Conservation (phyloP, 768 basidiomycete species). For the Boletus coccyginus region DNA sequence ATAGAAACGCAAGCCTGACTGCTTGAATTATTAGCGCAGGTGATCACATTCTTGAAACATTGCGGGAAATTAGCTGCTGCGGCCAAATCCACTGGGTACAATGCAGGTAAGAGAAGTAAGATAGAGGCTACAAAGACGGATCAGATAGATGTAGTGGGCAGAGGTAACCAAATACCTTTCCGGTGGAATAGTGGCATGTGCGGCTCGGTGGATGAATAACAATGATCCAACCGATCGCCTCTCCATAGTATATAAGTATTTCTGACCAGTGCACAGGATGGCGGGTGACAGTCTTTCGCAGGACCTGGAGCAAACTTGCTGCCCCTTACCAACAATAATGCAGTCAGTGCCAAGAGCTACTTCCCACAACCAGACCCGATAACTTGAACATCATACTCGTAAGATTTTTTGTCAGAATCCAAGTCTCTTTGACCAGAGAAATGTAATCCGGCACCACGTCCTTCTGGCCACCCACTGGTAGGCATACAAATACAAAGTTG, state of each 20-base stretch:
- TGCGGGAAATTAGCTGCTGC: slow-evolving; percentile 7
- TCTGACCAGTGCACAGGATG: too few species aligned
- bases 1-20: slow-evolving; percentile 1
- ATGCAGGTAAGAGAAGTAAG: background rate
- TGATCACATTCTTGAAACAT: slow-evolving; percentile 9
- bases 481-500: too few species aligned
- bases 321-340: too few species aligned
- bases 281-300: background rate
- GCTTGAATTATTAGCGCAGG: background rate
- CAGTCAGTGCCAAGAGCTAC: background rate
- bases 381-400: background rate
- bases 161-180: slow-evolving; percentile 3
- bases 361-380: background rate
- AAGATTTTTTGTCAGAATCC: background rate
- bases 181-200: slow-evolving; percentile 1
- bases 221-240: background rate
- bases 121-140: background rate
- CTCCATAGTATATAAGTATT: background rate
- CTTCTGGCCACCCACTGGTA: too few species aligned
- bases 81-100: background rate
- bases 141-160: background rate
- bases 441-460: background rate
- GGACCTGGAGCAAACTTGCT: background rate
- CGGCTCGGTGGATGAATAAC: too few species aligned
- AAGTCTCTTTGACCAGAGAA: too few species aligned